Evolutionary conservation across 495 filamentous ascomycete genomes (phyloP), one percentile per base, ranked within the genome.

Genomic region (Penicillium malachiteum): DNA sequence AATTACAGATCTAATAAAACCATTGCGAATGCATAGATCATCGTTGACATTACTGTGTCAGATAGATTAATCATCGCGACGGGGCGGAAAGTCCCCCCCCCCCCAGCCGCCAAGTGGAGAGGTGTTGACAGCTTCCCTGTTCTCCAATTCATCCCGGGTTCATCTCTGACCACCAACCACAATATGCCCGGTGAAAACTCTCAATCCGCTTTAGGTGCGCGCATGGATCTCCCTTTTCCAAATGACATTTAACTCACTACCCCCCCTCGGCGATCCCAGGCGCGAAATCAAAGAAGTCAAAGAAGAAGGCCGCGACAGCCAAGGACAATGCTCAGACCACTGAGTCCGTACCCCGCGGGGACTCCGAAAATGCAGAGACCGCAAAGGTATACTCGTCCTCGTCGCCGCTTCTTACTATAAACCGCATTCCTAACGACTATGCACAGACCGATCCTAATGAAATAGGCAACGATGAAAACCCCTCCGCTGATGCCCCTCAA

Each of bases 201-300:
- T 48, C 46, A 62, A 18, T 34, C 57, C 52, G 43, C 56, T 45
- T 54, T 56, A 64, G 66, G 67, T 70, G 49, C 50, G 62, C 13
- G 9, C 38, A 41, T 44, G 34, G 30, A 31, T n/a, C n/a, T 12
- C 16, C 41, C 41, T 21, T 3, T 13, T 7, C 10, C 14, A 8
- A 31, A 14, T 30, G 8, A 1, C 34, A 37, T 44, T 44, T 17
- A 32, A 31, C 6, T n/a, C 0, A 21, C 26, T 12, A 46, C 12
- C 14, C 26, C 30, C 46, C 39, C 48, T 39, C 47, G 43, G 9
- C 34, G 44, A 39, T n/a, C 1, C 41, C 18, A 71, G 81, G 73
- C 67, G 55, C 74, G 49, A 85, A 82, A 64, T 84, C 85, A 59
- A 90, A 87, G 78, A 87, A 82, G 67, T 84, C 80, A 69, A 88